Evolutionary conservation across 108 stramenopile species (phyloP).

Genomic region (Skeletonema menzelii): DNA sequence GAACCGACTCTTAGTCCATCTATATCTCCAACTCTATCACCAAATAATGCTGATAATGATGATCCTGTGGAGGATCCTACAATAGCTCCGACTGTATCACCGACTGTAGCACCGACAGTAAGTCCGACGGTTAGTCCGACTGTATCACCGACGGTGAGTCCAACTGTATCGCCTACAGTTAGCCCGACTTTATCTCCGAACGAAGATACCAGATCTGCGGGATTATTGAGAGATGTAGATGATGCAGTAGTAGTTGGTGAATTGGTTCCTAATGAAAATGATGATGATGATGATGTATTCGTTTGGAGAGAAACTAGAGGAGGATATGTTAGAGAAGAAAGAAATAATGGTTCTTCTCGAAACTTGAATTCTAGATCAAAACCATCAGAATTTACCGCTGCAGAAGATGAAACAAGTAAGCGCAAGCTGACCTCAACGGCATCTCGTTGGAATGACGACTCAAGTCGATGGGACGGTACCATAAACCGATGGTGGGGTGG

Average conservation of each 20-base stretch:
- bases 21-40: no score
- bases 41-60: no score
- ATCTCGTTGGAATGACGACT: background rate
- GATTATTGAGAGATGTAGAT: background rate
- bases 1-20: background rate
- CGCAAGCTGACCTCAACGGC: background rate
- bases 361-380: background rate
- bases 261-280: background rate
- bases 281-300: background rate
- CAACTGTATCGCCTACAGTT: background rate
- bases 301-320: background rate
- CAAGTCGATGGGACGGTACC: conserved; percentile 1
- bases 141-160: background rate
- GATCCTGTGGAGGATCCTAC: no score
- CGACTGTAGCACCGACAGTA: background rate
- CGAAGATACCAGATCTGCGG: background rate
- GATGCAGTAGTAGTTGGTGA: background rate
- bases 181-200: background rate
- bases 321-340: background rate
- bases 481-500: background rate
- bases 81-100: background rate
- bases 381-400: no score
- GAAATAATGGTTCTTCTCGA: background rate
- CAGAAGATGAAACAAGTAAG: background rate
- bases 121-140: background rate